Evolutionary conservation across 1,284 basidiomycete genomes (phyloP), one percentile per base, ranked within the genome.

Genomic region (Moniliophthora roreri): DNA sequence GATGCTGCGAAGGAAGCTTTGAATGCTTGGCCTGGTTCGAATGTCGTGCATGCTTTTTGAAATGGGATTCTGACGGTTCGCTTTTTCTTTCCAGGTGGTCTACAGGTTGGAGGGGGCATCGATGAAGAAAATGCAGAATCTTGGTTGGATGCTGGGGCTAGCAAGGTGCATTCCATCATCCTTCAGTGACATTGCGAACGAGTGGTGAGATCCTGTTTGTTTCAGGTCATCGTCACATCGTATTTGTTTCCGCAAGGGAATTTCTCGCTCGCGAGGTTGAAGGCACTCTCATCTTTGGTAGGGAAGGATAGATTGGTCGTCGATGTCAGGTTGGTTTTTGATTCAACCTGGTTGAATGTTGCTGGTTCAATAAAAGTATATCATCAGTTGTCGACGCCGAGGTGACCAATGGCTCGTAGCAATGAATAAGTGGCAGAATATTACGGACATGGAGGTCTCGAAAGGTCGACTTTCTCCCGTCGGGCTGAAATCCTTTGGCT

Each of bases 401-500:
- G 88, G 77, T 11, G 73, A 84, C 35, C 85, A 77, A 59, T 99
- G 97, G 97, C 78, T 95, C 35, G 91, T 99, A 6, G 95, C 97
- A 0, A 98, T 97, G 95, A 98, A 99, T 72, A 93, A 95, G 65
- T 99, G 97, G 97, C 95, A 98, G 69, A 89, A 91, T 53, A 81
- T 98, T 51, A 98, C 97, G 0, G 92, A 98, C 64, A 93, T 94
- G 87, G 87, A 91, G 64, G 91, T 99, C 16, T 89, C 81, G 55
- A 75, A 87, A 81, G 91, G 92, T 89, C 3, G 2, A 42, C 9
- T 8, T 32, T 26, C 16, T 20, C 15, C 18, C n/a, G 16, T 45
- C 3, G 16, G 35, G 34, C 21, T 13, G n/a, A n/a, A n/a, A n/a
- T n/a, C 18, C 9, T 28, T 37, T 35, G 15, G 39, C 23, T 20